Evolutionary conservation across 495 filamentous ascomycete species (phyloP).

Genomic region (Choiromyces venosus): DNA sequence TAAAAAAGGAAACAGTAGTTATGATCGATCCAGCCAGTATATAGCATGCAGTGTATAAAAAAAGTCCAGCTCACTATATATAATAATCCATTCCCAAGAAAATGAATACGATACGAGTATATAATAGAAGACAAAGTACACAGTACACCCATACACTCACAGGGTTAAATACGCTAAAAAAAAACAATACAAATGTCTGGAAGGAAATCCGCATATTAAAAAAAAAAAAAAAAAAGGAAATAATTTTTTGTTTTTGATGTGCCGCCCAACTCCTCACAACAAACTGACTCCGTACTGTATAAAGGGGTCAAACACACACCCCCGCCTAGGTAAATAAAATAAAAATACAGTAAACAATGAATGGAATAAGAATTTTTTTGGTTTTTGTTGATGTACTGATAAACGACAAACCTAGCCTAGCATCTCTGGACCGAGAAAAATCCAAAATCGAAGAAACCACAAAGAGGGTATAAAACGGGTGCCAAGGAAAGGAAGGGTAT

Average conservation of each 20-base stretch:
- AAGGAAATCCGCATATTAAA: neutral
- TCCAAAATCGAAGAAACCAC: conserved; percentile 2
- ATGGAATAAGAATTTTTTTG: neutral
- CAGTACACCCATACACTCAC: too few species aligned
- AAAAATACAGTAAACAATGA: neutral
- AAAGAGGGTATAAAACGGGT: neutral
- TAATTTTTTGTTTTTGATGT: neutral
- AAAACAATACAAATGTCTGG: neutral
- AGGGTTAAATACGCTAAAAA: neutral
- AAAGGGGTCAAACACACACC: neutral
- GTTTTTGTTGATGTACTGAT: neutral
- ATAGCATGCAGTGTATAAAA: neutral
- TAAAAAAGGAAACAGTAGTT: neutral
- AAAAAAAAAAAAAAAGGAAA: neutral
- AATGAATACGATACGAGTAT: neutral
- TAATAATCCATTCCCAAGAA: neutral
- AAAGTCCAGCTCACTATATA: neutral
- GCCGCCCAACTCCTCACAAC: neutral
- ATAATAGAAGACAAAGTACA: neutral
- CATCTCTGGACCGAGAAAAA: neutral
- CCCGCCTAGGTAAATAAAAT: neutral
- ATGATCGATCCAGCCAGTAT: neutral
- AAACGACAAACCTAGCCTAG: neutral
- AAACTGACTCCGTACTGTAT: conserved; percentile 2
- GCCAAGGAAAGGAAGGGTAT: neutral